These are phyloP conservation scores for Phaeosphaeria sp. DNA, from an alignment of 2,329 filamentous ascomycete species.

Conservation along the genomic window DNA sequence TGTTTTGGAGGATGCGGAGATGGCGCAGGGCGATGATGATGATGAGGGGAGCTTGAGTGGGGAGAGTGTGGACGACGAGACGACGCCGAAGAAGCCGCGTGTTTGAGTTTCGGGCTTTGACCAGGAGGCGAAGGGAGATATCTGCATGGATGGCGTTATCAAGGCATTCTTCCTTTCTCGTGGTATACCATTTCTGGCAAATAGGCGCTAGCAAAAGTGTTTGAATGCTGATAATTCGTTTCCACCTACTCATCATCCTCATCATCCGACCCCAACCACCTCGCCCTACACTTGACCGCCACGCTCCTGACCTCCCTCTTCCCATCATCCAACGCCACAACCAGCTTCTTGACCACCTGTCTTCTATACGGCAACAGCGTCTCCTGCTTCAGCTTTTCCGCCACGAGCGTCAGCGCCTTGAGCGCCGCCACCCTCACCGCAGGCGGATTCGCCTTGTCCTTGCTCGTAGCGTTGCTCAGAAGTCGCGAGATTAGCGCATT, in stretches of 20 bases:
- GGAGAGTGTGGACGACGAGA: constrained; percentile 20
- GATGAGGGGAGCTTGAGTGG: constrained; percentile 20
- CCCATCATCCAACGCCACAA: constrained; percentile 64
- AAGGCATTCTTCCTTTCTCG: constrained; percentile 18
- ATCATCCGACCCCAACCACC: constrained; percentile 67
- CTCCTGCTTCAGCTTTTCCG: constrained; percentile 56
- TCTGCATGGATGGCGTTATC: constrained; percentile 40
- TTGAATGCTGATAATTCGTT: neutral
- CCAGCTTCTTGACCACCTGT: constrained; percentile 63
- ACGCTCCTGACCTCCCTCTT: constrained; percentile 68
- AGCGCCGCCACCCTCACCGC: constrained; percentile 57
- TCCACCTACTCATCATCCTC: constrained; percentile 55
- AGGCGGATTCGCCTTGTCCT: constrained; percentile 33
- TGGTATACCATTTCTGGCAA: constrained; percentile 29
- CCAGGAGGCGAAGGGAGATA: too few relatives aligned
- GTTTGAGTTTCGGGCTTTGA: constrained; percentile 15
- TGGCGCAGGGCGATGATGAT: constrained; percentile 24
- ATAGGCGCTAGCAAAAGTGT: constrained; percentile 8
- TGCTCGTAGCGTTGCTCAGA: constrained; percentile 51
- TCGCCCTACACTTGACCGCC: constrained; percentile 66
- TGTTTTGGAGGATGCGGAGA: constrained; percentile 41
- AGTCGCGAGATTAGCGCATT: constrained; percentile 64
- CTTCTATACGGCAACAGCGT: constrained; percentile 63
- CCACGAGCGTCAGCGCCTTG: constrained; percentile 56
- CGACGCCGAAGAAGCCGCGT: constrained; percentile 35